These are phyloP conservation scores for Lachnellula occidentalis DNA, from an alignment of 2,329 filamentous ascomycete species.

Conservation along the genomic window DNA sequence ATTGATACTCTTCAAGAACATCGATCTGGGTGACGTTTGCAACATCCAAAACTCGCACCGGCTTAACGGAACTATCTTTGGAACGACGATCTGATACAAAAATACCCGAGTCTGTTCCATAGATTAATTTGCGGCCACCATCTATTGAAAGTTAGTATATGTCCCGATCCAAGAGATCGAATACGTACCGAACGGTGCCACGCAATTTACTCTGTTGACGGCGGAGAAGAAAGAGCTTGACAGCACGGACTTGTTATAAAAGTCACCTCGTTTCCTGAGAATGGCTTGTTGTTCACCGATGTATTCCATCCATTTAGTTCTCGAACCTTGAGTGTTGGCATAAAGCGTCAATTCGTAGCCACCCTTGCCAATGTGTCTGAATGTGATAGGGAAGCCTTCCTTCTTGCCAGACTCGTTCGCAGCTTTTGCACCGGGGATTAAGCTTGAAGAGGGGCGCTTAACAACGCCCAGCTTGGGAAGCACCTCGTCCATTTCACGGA, in stretches of 20 bases:
- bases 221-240: slow-evolving; percentile 56
- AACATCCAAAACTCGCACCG: slow-evolving; percentile 78
- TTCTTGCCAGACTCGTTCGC: slow-evolving; percentile 52
- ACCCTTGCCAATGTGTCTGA: slow-evolving; percentile 90
- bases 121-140: slow-evolving; percentile 89
- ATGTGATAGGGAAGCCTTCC: slow-evolving; percentile 91
- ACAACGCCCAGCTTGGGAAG: slow-evolving; percentile 73
- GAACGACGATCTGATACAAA: slow-evolving; percentile 88
- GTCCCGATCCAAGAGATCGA: slow-evolving; percentile 5
- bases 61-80: slow-evolving; percentile 68
- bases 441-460: slow-evolving; percentile 82
- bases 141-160: slow-evolving; percentile 46
- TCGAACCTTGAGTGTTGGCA: slow-evolving; percentile 75
- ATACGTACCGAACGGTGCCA: slow-evolving; percentile 77
- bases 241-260: slow-evolving; percentile 70
- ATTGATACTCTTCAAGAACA: slow-evolving; percentile 88
- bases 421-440: slow-evolving; percentile 59
- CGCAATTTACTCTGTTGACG: slow-evolving; percentile 85
- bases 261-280: slow-evolving; percentile 80
- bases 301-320: slow-evolving; percentile 95
- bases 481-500: slow-evolving; percentile 95
- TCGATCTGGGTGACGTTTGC: slow-evolving; percentile 91
- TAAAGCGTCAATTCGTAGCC: slow-evolving; percentile 90
- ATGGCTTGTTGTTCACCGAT: slow-evolving; percentile 88
- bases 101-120: slow-evolving; percentile 90